Evolutionary conservation across 495 filamentous ascomycete species (phyloP).

Genomic region (Aspergillus indologenus): DNA sequence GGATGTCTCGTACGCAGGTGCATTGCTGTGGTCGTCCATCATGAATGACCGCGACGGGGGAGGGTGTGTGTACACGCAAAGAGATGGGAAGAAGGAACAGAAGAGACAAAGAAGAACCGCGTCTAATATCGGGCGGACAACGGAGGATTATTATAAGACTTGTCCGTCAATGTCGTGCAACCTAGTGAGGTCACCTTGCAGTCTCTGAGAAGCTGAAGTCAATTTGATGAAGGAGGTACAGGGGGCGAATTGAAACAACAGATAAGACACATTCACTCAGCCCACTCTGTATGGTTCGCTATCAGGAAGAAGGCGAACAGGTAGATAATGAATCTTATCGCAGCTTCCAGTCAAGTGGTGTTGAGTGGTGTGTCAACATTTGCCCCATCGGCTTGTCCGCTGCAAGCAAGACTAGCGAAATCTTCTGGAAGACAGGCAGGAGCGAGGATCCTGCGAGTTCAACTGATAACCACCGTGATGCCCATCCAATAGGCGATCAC

Average conservation of each 20-base stretch:
- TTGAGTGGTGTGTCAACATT: not conserved
- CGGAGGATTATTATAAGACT: not conserved
- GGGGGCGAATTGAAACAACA: not conserved
- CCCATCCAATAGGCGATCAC: not conserved
- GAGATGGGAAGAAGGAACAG: not conserved
- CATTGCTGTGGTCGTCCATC: not conserved
- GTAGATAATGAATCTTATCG: not conserved
- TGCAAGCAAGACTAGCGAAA: not conserved
- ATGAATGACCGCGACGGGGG: not conserved
- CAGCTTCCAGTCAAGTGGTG: not conserved
- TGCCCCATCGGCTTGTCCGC: not conserved
- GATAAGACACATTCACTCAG: not conserved
- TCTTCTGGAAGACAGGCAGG: not conserved
- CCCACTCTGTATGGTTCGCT: not conserved
- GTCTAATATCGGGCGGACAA: not conserved
- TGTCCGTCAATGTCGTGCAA: not conserved
- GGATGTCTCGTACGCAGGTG: constrained; percentile 4
- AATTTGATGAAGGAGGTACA: too few species aligned
- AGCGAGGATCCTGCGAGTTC: not conserved
- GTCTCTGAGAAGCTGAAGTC: too few species aligned
- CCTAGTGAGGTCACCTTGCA: too few species aligned
- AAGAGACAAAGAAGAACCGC: not conserved
- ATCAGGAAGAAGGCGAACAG: not conserved
- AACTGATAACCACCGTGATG: not conserved
- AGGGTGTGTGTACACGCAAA: not conserved